A percentile compares a stretch with the other conserved stretches of the same genome.
These are phyloP conservation scores for Nicotiana tabacum DNA, from an alignment of 257 asterid species.

Conservation along the genomic window DNA sequence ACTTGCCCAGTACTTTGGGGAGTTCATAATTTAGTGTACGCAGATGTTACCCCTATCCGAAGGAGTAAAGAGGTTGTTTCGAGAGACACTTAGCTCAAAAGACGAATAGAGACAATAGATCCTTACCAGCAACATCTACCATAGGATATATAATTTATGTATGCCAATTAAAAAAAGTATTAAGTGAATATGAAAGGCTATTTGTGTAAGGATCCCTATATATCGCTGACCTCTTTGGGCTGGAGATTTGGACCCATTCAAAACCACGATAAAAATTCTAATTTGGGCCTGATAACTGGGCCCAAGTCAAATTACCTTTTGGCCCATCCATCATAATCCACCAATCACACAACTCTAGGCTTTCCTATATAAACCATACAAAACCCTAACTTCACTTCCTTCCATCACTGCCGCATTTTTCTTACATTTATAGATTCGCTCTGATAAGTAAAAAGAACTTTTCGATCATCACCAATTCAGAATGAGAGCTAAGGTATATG, in stretches of 20 bases:
- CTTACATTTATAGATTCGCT: too few relatives aligned
- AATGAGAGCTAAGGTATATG: slow-evolving; percentile 1
- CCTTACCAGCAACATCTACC: too few relatives aligned
- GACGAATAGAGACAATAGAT: too few relatives aligned
- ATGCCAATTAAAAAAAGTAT: too few relatives aligned
- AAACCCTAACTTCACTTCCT: not conserved
- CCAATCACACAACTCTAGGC: not conserved
- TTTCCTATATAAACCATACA: not conserved
- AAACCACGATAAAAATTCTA: not conserved
- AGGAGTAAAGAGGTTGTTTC: too few relatives aligned
- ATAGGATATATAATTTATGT: too few relatives aligned
- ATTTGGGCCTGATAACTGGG: not conserved
- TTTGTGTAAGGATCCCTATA: too few relatives aligned
- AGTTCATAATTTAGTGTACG: too few relatives aligned
- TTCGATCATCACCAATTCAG: not conserved
- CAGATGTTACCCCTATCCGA: too few relatives aligned
- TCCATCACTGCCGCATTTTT: not conserved
- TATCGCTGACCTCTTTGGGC: not conserved
- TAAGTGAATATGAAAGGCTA: too few relatives aligned
- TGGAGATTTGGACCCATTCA: not conserved
- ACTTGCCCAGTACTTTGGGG: too few relatives aligned
- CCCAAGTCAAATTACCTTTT: not conserved
- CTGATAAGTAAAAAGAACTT: not conserved
- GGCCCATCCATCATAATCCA: not conserved
- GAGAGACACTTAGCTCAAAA: too few relatives aligned